Conservation (phyloP, 208 protist genomes). For the Angomonas ambiguus region DNA sequence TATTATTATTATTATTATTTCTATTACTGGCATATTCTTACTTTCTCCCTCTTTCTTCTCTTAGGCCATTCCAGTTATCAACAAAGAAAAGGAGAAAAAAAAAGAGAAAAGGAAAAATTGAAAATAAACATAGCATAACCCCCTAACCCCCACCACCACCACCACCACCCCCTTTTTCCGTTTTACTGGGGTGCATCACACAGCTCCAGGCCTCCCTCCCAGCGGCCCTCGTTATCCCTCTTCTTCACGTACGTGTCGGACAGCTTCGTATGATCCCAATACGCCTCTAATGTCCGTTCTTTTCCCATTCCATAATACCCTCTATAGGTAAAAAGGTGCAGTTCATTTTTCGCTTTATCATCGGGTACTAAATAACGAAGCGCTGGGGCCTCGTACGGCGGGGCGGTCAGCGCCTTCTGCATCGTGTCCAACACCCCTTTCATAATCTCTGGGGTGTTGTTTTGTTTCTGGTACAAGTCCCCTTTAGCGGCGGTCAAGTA, state of each 20-base stretch:
- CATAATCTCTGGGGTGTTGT: background rate
- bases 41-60: background rate
- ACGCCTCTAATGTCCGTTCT: conserved; percentile 37
- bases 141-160: background rate
- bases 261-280: conserved; percentile 64
- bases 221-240: conserved; percentile 57
- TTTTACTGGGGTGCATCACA: conserved; percentile 24
- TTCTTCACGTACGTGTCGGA: conserved; percentile 51
- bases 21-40: background rate
- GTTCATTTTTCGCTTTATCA: conserved; percentile 23
- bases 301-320: conserved; percentile 60
- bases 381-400: conserved; percentile 23
- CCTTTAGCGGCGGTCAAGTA: conserved; percentile 11
- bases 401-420: conserved; percentile 5
- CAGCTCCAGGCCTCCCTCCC: conserved; percentile 41
- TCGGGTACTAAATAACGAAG: conserved; percentile 36
- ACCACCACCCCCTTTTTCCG: background rate
- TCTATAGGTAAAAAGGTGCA: conserved; percentile 20
- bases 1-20: conserved; percentile 6
- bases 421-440: conserved; percentile 2
- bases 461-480: background rate
- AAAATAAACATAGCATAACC: conserved; percentile 3
- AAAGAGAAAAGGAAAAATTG: background rate
- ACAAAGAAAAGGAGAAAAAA: background rate
- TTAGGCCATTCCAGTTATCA: background rate